phyloP scores from a whole-genome alignment of 371 early-diverging fungal species.

The Syncephalastrum contaminatum region DNA sequence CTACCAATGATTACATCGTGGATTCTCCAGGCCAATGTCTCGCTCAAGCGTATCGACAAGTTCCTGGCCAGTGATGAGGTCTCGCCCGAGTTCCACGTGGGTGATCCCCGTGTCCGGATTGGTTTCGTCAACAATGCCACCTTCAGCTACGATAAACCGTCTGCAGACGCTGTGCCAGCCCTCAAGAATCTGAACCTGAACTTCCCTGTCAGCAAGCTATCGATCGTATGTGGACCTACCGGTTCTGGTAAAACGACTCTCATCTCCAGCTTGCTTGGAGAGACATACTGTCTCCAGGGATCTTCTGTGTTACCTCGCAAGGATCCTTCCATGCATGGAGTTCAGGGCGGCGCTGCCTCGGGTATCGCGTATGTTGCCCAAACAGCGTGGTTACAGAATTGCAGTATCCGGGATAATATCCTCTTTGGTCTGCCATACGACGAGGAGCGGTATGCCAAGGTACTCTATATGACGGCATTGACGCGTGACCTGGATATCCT shows the following conservation, averaged over 20 bases:
- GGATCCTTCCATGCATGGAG: not conserved
- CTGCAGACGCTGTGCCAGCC: slow-evolving; percentile 23
- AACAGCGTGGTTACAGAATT: slow-evolving; percentile 83
- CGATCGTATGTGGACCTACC: slow-evolving; percentile 75
- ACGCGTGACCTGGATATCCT: slow-evolving; percentile 80
- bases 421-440: slow-evolving; percentile 74
- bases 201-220: slow-evolving; percentile 67
- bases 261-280: slow-evolving; percentile 62
- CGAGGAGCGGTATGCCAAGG: slow-evolving; percentile 60
- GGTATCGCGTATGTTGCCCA: slow-evolving; percentile 79
- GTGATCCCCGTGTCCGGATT: slow-evolving; percentile 13
- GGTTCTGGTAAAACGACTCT: slow-evolving; percentile 83
- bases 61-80: slow-evolving; percentile 76
- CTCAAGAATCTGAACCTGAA: slow-evolving; percentile 57
- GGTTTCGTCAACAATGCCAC: slow-evolving; percentile 53
- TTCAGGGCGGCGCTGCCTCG: slow-evolving; percentile 37
- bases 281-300: slow-evolving; percentile 48
- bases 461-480: slow-evolving; percentile 70
- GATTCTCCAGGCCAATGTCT: slow-evolving; percentile 69
- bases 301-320: slow-evolving; percentile 48
- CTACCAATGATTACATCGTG: slow-evolving; percentile 66
- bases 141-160: slow-evolving; percentile 47
- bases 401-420: slow-evolving; percentile 79
- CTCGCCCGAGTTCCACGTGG: not conserved
- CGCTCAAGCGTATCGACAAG: slow-evolving; percentile 65